phyloP scores from a whole-genome alignment of 2,329 filamentous ascomycete species.

The Nothophoma quercina region DNA sequence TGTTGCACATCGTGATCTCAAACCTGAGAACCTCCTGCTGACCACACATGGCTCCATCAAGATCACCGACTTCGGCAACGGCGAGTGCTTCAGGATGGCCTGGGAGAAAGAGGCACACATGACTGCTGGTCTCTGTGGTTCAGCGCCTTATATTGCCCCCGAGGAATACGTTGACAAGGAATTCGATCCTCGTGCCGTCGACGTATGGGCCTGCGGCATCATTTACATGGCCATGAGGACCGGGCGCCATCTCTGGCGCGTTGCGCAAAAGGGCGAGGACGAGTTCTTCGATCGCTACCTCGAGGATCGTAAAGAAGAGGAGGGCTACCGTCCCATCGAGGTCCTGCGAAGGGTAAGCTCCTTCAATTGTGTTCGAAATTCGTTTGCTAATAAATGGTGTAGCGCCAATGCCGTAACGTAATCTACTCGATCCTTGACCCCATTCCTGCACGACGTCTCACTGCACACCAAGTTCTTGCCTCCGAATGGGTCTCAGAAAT shows the following conservation, averaged over 20 bases:
- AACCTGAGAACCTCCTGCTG: constrained; percentile 93
- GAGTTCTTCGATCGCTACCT: constrained; percentile 97
- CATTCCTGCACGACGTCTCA: constrained; percentile 89
- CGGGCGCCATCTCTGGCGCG: constrained; percentile 91
- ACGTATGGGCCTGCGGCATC: constrained; percentile 97
- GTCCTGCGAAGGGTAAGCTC: constrained; percentile 86
- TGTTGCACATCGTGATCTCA: constrained; percentile 94
- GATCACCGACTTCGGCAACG: constrained; percentile 98
- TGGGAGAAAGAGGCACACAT: constrained; percentile 99
- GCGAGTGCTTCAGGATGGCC: constrained; percentile 98
- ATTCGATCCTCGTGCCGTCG: constrained; percentile 96
- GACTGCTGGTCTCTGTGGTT: constrained; percentile 96
- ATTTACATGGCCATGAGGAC: constrained; percentile 99
- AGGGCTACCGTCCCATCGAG: constrained; percentile 96
- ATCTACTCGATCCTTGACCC: constrained; percentile 99
- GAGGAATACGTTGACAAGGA: constrained; percentile 96
- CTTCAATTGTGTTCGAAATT: not conserved
- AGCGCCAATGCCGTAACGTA: constrained; percentile 97
- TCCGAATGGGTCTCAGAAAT: constrained; percentile 99
- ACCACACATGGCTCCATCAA: constrained; percentile 93
- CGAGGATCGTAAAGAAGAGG: constrained; percentile 89
- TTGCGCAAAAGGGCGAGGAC: constrained; percentile 96
- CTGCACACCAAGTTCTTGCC: constrained; percentile 94
- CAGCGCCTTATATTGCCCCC: constrained; percentile 94
- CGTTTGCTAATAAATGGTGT: constrained; percentile 28